Base-by-base conservation (phyloP, 164 flowering plant genomes). In the Sedum album region DNA sequence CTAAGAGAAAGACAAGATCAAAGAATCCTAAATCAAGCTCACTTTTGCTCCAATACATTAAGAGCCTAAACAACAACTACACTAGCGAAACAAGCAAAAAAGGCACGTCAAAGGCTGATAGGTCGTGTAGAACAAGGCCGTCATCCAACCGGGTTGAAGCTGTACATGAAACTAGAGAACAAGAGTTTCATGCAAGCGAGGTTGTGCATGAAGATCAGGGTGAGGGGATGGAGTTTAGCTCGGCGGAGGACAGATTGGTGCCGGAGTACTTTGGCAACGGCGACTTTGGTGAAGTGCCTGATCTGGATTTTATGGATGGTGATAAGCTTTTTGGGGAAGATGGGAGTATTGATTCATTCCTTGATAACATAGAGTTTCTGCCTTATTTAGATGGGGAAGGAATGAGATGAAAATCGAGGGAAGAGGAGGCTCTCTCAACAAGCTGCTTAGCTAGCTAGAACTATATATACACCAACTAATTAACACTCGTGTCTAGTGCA, bases 31-130 rank as follows among this genome's bases (percentile, higher is more conserved):
- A 57, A 26, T 69, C 33, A 21, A 72, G 76, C 74, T 66, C 77
- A 31, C 69, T 73, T 36, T 70, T 85, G 8, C 86, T 81, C 18
- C 61, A 72, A 51, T 85, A 85, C 80, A 83, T 85, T 68, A 77
- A 70, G 66, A 68, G 44, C 49, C 66, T 83, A 35, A 60, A 36
- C n/a, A 21, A 69, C 63, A 21, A 44, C 48, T 13, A 44, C 17
- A 11, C 71, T 5, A 9, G 25, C 23, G 26, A 35, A 5, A 2
- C 15, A 20, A n/a, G 42, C 20, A 64, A 64, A 11, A 17, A 33
- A n/a, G 44, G 44, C 13, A 28, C 26, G 15, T 1, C 15, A 44
- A 17, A 17, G 17, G 1, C 0, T 3, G 17, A 44, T 1, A 31
- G 13, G 65, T 11, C 4, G 36, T 13, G 15, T 6, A 61, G 13